Evolutionary conservation across 805 yeast species (phyloP).

Genomic region (Yarrowia alimentaria): DNA sequence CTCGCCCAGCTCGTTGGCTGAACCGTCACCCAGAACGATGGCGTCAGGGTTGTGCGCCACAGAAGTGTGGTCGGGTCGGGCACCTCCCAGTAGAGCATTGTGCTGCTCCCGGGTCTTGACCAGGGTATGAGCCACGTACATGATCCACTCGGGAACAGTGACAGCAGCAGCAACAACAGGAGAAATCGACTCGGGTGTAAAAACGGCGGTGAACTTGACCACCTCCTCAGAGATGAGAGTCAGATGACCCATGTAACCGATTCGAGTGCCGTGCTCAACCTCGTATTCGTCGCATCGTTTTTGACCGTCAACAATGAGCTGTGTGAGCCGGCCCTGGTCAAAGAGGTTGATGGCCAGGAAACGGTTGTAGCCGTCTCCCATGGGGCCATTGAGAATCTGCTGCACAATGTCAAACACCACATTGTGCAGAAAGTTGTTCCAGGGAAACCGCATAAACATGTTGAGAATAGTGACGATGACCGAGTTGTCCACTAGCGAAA

Average conservation of each 20-base stretch:
- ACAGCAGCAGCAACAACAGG: conserved; percentile 52
- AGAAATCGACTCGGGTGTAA: conserved; percentile 54
- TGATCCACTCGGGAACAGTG: conserved; percentile 62
- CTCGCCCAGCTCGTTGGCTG: conserved; percentile 34
- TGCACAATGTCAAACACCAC: conserved; percentile 96
- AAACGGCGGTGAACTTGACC: conserved; percentile 72
- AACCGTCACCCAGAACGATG: conserved; percentile 39
- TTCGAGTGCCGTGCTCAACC: conserved; percentile 57
- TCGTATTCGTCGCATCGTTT: conserved; percentile 58
- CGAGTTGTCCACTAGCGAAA: conserved; percentile 71
- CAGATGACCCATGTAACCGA: conserved; percentile 97
- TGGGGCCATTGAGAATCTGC: conserved; percentile 84
- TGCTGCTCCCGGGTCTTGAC: conserved; percentile 85
- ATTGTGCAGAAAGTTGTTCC: conserved; percentile 97
- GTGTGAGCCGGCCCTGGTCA: conserved; percentile 59
- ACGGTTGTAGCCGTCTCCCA: conserved; percentile 81
- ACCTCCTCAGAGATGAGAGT: conserved; percentile 93
- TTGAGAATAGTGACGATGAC: conserved; percentile 65
- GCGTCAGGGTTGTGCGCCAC: conserved; percentile 38
- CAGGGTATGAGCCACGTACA: conserved; percentile 76
- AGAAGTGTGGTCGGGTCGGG: conserved; percentile 47
- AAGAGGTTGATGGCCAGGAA: conserved; percentile 70
- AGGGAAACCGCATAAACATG: conserved; percentile 81
- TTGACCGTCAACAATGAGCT: conserved; percentile 62
- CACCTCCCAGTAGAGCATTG: conserved; percentile 90